Base-by-base conservation (phyloP, 345 rosid genomes). In the Trapa bicornis region DNA sequence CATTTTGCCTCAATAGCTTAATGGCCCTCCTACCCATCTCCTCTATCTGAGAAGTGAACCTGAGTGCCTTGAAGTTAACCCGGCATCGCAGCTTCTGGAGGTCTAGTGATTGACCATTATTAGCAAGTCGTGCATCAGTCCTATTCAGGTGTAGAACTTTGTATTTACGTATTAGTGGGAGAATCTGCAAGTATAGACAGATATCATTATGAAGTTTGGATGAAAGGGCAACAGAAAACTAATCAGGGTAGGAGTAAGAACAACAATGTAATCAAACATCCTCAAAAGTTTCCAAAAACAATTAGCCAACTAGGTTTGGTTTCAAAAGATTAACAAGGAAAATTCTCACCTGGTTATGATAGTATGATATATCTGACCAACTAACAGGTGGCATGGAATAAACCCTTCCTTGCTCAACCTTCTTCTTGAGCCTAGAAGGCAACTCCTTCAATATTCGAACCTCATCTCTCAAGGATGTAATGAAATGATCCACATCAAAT, bases 351-450 rank as follows among this genome's bases (percentile, higher is more conserved):
- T 67, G 78, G 7, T 81, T 47, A n/a, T 71, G 75, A 68, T 84
- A 84, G 71, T 81, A 84, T 14, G 88, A 76, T 75, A 84, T 75
- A 70, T 84, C 74, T 13, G 88, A 81, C 88, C 85, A 84, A 57
- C 83, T 84, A 57, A 80, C 43, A 2, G 85, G 84, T 11, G 85
- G 77, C 85, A 84, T 74, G 48, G 82, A 71, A 64, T 72, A 75
- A 17, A 68, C 45, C 32, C 63, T 48, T 61, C 80, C 77, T 6
- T 35, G 41, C 50, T 77, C 74, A 5, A 73, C 74, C 63, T 75
- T 80, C 48, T 43, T 66, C 76, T 75, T 78, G 48, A 63, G 70
- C 69, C 65, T 33, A 0, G 82, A 70, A 47, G 89, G 89, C 61
- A 82, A 58, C 57, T 78, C 80, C 69, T 75, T 80, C 61, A 80